These are phyloP conservation scores for Hypoxylon rickii DNA, from an alignment of 495 filamentous ascomycete species.

Conservation along the genomic window DNA sequence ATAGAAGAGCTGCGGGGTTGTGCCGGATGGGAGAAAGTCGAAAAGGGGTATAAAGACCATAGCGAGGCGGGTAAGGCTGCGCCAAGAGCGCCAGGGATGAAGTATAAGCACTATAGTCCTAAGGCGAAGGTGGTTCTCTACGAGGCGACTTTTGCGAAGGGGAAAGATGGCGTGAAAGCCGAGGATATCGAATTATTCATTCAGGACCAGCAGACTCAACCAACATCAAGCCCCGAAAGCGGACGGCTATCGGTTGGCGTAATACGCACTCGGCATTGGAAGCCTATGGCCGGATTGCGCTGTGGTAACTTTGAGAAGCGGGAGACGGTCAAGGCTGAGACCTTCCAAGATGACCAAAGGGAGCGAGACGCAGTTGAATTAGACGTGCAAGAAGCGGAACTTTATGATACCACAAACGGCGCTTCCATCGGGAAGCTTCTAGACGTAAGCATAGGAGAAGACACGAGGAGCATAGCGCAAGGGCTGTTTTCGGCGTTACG, in stretches of 20 bases:
- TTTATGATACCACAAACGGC: slow-evolving; percentile 28
- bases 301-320: slow-evolving; percentile 26
- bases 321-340: slow-evolving; percentile 10
- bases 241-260: slow-evolving; percentile 39
- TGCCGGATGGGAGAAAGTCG: slow-evolving; percentile 78
- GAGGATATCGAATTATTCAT: slow-evolving; percentile 28
- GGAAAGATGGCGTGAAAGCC: slow-evolving; percentile 15
- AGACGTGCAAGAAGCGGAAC: slow-evolving; percentile 41
- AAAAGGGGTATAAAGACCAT: slow-evolving; percentile 73
- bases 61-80: slow-evolving; percentile 57
- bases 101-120: slow-evolving; percentile 97
- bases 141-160: slow-evolving; percentile 51
- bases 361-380: slow-evolving; percentile 31
- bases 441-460: slow-evolving; percentile 68
- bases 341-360: slow-evolving; percentile 5
- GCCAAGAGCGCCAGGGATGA: slow-evolving; percentile 94
- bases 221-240: slow-evolving; percentile 7
- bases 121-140: slow-evolving; percentile 85
- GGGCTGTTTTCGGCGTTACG: slow-evolving; percentile 85
- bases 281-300: slow-evolving; percentile 38
- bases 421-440: slow-evolving; percentile 45
- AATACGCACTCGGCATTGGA: slow-evolving; percentile 52
- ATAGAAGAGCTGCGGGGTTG: slow-evolving; percentile 76
- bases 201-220: slow-evolving; percentile 5
- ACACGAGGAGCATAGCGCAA: slow-evolving; percentile 74